These are phyloP conservation scores for Saccharomycopsis javanensis DNA, from an alignment of 805 yeast genomes.

Conservation along the genomic window DNA sequence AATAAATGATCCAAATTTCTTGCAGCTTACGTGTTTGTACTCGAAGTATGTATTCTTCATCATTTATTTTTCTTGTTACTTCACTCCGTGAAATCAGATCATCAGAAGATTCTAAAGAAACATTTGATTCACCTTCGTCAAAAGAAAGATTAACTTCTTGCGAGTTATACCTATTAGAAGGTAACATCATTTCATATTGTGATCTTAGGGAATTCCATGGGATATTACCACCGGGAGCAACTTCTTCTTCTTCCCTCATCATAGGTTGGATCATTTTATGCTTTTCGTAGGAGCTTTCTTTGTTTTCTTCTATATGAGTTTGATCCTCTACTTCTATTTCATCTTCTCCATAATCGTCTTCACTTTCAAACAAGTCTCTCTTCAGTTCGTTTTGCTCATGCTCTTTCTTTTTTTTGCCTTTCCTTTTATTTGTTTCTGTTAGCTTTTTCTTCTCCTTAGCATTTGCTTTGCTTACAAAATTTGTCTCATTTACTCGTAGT, in stretches of 20 bases:
- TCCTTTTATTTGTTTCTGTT: not conserved
- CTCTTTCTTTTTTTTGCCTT: not conserved
- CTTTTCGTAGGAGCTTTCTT: too few relatives aligned
- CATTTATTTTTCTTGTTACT: not conserved
- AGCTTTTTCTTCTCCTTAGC: not conserved
- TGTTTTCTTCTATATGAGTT: not conserved
- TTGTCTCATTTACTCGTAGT: not conserved
- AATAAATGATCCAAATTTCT: not conserved
- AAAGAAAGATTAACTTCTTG: too few relatives aligned
- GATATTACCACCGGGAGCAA: too few relatives aligned
- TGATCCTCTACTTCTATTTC: not conserved
- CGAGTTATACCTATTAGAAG: too few relatives aligned
- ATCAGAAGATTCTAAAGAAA: not conserved
- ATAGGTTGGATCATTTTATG: too few relatives aligned
- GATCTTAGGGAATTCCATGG: too few relatives aligned
- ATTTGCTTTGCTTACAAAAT: not conserved
- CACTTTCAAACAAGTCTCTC: not conserved
- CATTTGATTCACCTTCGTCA: too few relatives aligned
- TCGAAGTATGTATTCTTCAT: not conserved
- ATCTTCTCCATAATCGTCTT: not conserved
- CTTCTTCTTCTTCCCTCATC: too few relatives aligned
- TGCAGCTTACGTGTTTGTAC: not conserved
- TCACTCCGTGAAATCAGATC: not conserved
- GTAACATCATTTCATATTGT: too few relatives aligned
- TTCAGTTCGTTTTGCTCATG: too few relatives aligned